Conservation (phyloP, 2,329 filamentous ascomycete genomes). For the Dactylellina sp. region DNA sequence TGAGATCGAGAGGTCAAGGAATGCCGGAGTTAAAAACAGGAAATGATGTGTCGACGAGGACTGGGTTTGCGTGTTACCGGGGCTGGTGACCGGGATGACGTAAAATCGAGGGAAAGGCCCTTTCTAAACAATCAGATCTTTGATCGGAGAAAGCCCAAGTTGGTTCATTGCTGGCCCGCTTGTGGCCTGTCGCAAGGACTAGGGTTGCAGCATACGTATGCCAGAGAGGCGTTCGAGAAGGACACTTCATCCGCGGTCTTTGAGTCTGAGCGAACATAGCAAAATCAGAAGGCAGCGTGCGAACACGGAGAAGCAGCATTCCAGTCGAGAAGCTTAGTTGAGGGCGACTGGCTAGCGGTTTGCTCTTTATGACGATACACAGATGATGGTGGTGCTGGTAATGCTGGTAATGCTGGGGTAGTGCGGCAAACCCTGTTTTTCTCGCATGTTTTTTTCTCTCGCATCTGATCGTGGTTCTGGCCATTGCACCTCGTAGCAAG, state of each 20-base stretch:
- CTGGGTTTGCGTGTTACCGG: slow-evolving; percentile 2
- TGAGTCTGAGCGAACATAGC: neutral
- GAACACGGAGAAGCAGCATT: slow-evolving; percentile 30
- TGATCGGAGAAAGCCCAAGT: slow-evolving; percentile 5
- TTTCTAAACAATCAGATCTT: slow-evolving; percentile 1
- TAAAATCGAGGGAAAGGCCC: slow-evolving; percentile 8
- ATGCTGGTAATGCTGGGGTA: neutral
- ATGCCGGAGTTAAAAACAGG: slow-evolving; percentile 23
- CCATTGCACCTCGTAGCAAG: too few relatives aligned
- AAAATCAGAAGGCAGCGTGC: slow-evolving; percentile 7
- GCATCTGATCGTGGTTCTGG: too few relatives aligned
- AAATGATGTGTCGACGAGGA: slow-evolving; percentile 27
- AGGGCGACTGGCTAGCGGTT: neutral
- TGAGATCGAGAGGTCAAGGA: slow-evolving; percentile 10
- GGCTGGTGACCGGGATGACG: slow-evolving; percentile 45
- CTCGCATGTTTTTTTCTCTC: neutral
- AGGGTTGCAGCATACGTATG: slow-evolving; percentile 32
- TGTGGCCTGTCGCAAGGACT: too few relatives aligned
- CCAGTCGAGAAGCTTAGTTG: slow-evolving; percentile 9
- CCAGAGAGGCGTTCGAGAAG: slow-evolving; percentile 27
- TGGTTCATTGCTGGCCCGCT: slow-evolving; percentile 11
- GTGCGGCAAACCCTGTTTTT: slow-evolving; percentile 47
- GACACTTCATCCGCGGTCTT: slow-evolving; percentile 1
- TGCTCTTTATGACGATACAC: too few relatives aligned
- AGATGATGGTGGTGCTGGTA: neutral